A percentile compares a stretch with the other conserved stretches of the same genome.
Evolutionary conservation across 345 rosid genomes (phyloP).

Genomic region (Populus tremula): DNA sequence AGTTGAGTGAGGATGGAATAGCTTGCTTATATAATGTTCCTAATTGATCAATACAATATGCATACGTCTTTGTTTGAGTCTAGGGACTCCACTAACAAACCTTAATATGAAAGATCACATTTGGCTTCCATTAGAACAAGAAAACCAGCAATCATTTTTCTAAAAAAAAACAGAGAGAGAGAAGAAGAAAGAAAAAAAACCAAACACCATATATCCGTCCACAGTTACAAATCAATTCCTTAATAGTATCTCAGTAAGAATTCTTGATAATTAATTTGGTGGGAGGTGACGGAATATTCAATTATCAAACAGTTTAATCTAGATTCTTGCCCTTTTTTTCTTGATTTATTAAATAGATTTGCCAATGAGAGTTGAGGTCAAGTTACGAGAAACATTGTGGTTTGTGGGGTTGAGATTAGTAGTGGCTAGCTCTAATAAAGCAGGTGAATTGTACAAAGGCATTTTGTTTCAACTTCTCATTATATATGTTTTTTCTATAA

Average conservation of each 20-base stretch:
- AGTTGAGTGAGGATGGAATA: not conserved
- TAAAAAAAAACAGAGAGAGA: not conserved
- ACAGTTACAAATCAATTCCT: too few relatives aligned
- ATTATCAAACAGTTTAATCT: not conserved
- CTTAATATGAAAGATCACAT: not conserved
- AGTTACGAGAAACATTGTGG: not conserved
- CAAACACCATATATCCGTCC: not conserved
- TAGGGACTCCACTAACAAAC: conserved; percentile 35
- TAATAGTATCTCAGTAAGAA: not conserved
- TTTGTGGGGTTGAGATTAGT: not conserved
- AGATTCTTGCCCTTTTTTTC: not conserved
- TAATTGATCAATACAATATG: not conserved
- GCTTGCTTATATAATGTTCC: not conserved
- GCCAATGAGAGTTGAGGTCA: not conserved
- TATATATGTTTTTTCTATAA: not conserved
- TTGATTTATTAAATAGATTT: not conserved
- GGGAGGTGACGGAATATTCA: not conserved
- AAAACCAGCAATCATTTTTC: not conserved
- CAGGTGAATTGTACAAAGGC: not conserved
- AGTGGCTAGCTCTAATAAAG: not conserved
- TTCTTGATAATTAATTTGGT: not conserved
- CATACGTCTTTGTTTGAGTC: conserved; percentile 21
- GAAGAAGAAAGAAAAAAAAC: not conserved
- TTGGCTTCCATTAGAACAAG: not conserved
- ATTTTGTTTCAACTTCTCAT: not conserved